phyloP scores from a whole-genome alignment of 306 rosid genomes.

The Begonia masoniana region DNA sequence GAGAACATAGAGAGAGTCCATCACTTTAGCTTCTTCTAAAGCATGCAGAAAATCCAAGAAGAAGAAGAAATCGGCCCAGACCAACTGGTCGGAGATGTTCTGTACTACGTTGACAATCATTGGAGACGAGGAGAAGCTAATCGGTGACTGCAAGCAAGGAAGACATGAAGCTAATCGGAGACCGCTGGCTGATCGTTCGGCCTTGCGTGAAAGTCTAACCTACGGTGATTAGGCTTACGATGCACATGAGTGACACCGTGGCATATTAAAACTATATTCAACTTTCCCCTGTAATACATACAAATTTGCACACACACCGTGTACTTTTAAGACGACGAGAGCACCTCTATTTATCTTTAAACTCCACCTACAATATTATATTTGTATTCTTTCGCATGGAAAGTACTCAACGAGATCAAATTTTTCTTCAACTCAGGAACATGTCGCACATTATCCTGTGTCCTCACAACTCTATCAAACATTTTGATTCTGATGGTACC shows the following conservation, averaged over 20 bases:
- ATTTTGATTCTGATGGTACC: too few species aligned
- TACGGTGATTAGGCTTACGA: slow-evolving; percentile 67
- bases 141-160: slow-evolving; percentile 40
- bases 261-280: too few species aligned
- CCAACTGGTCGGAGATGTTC: slow-evolving; percentile 57
- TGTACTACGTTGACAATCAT: slow-evolving; percentile 80
- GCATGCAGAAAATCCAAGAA: slow-evolving; percentile 75
- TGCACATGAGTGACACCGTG: slow-evolving; percentile 48
- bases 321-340: too few species aligned
- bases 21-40: slow-evolving; percentile 82
- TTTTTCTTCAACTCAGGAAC: too few species aligned
- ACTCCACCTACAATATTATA: too few species aligned
- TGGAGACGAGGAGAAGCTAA: slow-evolving; percentile 74
- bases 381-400: too few species aligned
- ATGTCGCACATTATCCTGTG: too few species aligned
- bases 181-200: slow-evolving; percentile 73
- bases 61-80: slow-evolving; percentile 81
- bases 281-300: too few species aligned
- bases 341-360: too few species aligned
- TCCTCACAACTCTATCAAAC: too few species aligned
- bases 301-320: too few species aligned
- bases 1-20: slow-evolving; percentile 67
- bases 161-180: slow-evolving; percentile 65
- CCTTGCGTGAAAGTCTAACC: slow-evolving; percentile 97
- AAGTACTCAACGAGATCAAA: too few species aligned